These are phyloP conservation scores for Hyphopichia fennica DNA, from an alignment of 1,139 yeast species.

Conservation along the genomic window DNA sequence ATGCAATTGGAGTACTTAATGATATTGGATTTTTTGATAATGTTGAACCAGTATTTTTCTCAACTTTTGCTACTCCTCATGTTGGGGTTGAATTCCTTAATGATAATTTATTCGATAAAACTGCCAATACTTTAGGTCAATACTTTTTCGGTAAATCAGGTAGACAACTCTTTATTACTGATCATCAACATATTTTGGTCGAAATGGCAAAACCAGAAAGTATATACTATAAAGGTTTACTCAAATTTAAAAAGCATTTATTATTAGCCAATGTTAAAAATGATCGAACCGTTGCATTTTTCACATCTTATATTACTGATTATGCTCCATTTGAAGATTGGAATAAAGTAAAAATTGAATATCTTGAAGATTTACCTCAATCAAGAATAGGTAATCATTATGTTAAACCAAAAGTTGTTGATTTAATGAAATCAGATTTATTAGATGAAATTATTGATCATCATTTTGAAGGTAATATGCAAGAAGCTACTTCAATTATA, in stretches of 20 bases:
- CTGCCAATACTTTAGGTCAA: slow-evolving; percentile 61
- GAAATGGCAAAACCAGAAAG: slow-evolving; percentile 57
- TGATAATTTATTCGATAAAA: slow-evolving; percentile 37
- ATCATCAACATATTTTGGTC: slow-evolving; percentile 44
- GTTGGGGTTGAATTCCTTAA: slow-evolving; percentile 63
- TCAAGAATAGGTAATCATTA: slow-evolving; percentile 30
- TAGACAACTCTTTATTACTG: slow-evolving; percentile 62
- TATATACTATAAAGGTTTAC: slow-evolving; percentile 55
- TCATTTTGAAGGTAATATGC: slow-evolving; percentile 26
- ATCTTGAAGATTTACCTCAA: slow-evolving; percentile 36
- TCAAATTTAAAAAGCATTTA: slow-evolving; percentile 54
- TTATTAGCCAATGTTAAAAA: slow-evolving; percentile 73
- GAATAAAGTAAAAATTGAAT: slow-evolving; percentile 39
- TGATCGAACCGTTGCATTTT: slow-evolving; percentile 63
- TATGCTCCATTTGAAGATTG: slow-evolving; percentile 51
- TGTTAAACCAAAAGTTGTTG: slow-evolving; percentile 57
- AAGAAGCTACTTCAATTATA: slow-evolving; percentile 40
- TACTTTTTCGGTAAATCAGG: slow-evolving; percentile 74
- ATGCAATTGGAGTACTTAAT: slow-evolving; percentile 67
- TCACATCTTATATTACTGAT: slow-evolving; percentile 51
- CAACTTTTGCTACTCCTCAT: slow-evolving; percentile 93
- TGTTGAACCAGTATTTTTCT: slow-evolving; percentile 63
- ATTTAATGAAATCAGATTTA: slow-evolving; percentile 36
- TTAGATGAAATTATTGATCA: slow-evolving; percentile 15
- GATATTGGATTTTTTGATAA: slow-evolving; percentile 54